Evolutionary conservation across 2,329 filamentous ascomycete species (phyloP).

Genomic region (Fonsecaea nubica): DNA sequence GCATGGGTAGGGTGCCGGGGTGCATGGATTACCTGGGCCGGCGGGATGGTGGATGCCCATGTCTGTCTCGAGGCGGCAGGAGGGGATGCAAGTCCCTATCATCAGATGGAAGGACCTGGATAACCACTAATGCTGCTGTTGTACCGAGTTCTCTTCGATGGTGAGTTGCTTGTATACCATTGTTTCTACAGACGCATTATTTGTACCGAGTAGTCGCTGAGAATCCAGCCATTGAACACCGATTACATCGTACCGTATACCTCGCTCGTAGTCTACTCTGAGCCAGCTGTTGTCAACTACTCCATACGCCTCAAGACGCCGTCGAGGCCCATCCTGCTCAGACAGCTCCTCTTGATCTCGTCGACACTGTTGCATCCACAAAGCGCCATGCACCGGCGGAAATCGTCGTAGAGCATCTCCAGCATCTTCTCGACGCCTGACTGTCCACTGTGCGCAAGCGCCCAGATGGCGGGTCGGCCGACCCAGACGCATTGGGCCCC

Average conservation of each 20-base stretch:
- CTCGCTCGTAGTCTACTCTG: not conserved
- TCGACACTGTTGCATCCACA: slow-evolving; percentile 37
- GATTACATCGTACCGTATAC: no score
- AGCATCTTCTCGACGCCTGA: slow-evolving; percentile 40
- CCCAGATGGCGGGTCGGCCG: slow-evolving; percentile 58
- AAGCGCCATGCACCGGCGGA: slow-evolving; percentile 40
- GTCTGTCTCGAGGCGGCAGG: no score
- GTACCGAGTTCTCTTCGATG: no score
- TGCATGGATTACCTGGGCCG: no score
- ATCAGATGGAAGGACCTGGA: not conserved
- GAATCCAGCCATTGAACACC: no score
- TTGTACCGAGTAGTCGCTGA: no score
- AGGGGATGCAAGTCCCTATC: no score
- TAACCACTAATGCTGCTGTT: no score
- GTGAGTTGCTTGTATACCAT: no score
- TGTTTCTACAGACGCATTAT: no score
- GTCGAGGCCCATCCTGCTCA: slow-evolving; percentile 43
- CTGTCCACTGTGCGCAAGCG: slow-evolving; percentile 45
- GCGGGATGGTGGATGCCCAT: no score
- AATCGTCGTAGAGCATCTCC: slow-evolving; percentile 40
- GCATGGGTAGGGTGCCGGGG: no score
- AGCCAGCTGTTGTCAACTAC: not conserved
- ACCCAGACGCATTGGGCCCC: slow-evolving; percentile 59
- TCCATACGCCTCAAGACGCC: slow-evolving; percentile 39
- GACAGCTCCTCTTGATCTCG: slow-evolving; percentile 44